A percentile compares a stretch with the other conserved stretches of the same genome.
Evolutionary conservation across 352 stramenopile genomes (phyloP).

Genomic region (Phytophthora pini): DNA sequence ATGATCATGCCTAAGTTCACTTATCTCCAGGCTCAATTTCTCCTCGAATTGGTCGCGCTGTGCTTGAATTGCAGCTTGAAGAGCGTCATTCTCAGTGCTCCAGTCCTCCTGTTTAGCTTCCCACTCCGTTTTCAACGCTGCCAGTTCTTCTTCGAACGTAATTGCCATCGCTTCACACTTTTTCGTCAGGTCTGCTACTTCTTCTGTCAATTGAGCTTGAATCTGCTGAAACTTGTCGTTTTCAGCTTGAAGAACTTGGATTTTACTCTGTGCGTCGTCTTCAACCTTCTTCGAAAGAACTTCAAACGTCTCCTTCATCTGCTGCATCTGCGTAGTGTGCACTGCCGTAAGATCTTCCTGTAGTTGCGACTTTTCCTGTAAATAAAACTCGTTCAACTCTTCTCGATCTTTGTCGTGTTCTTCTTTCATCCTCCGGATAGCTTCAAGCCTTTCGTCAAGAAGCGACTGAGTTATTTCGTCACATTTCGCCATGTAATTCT

Average conservation of each 20-base stretch:
- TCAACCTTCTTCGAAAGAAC: constrained; percentile 17
- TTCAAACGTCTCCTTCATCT: constrained; percentile 31
- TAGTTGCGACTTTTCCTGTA: constrained; percentile 66
- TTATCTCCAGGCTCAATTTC: constrained; percentile 13
- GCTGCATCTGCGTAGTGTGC: constrained; percentile 34
- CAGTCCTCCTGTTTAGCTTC: constrained; percentile 18
- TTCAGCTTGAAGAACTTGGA: constrained; percentile 13
- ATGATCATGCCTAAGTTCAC: constrained; percentile 11
- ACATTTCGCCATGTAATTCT: constrained; percentile 64
- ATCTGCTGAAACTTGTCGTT: constrained; percentile 19
- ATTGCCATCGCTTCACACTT: constrained; percentile 22
- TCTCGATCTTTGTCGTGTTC: constrained; percentile 56
- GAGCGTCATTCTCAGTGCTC: constrained; percentile 1
- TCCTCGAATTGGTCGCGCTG: constrained; percentile 21
- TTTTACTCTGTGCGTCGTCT: constrained; percentile 3
- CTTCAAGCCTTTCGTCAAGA: constrained; percentile 52
- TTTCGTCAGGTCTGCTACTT: constrained; percentile 16
- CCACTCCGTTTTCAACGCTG: constrained; percentile 19
- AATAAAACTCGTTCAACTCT: constrained; percentile 56
- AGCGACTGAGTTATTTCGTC: constrained; percentile 64
- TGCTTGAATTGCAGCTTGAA: constrained; percentile 18
- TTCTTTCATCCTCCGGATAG: constrained; percentile 51
- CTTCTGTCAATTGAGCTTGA: constrained; percentile 11
- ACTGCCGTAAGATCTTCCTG: constrained; percentile 52
- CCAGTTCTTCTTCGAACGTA: constrained; percentile 31